These are phyloP conservation scores for Malus asiatica DNA, from an alignment of 306 rosid genomes.

Conservation along the genomic window DNA sequence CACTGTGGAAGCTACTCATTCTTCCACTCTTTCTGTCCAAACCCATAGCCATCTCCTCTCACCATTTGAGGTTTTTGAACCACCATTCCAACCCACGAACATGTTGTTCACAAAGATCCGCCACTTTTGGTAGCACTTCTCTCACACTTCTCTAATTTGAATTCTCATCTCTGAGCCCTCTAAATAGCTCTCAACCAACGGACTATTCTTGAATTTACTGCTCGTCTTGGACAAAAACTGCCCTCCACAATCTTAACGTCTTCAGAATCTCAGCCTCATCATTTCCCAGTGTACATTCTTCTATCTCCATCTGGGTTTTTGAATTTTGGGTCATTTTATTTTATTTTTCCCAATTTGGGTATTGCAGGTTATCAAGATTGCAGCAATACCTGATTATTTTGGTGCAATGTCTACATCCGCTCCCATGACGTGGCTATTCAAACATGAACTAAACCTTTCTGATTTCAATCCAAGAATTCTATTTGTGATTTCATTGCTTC, in stretches of 20 bases:
- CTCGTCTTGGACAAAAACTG: slow-evolving; percentile 36
- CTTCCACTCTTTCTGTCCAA: slow-evolving; percentile 17
- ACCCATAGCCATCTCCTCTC: slow-evolving; percentile 28
- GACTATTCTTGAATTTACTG: slow-evolving; percentile 53
- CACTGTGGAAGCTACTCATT: no score
- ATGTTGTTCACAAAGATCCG: slow-evolving; percentile 25
- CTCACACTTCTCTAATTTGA: slow-evolving; percentile 32
- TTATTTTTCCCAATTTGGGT: neutral
- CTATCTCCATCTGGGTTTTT: slow-evolving; percentile 3
- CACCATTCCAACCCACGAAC: slow-evolving; percentile 32
- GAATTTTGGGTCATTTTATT: neutral
- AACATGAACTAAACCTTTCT: no score
- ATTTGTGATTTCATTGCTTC: no score
- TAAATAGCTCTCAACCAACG: slow-evolving; percentile 23
- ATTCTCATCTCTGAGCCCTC: slow-evolving; percentile 19
- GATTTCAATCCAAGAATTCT: no score
- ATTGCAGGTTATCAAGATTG: no score
- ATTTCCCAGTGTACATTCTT: slow-evolving; percentile 26
- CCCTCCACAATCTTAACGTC: slow-evolving; percentile 28
- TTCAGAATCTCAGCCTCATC: slow-evolving; percentile 44
- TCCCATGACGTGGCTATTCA: no score
- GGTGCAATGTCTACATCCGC: no score
- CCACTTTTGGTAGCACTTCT: slow-evolving; percentile 25
- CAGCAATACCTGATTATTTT: no score
- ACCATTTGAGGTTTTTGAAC: slow-evolving; percentile 43